These are phyloP conservation scores for Lolium multiflorum DNA, from an alignment of 176 grass and related monocot species.

Conservation along the genomic window DNA sequence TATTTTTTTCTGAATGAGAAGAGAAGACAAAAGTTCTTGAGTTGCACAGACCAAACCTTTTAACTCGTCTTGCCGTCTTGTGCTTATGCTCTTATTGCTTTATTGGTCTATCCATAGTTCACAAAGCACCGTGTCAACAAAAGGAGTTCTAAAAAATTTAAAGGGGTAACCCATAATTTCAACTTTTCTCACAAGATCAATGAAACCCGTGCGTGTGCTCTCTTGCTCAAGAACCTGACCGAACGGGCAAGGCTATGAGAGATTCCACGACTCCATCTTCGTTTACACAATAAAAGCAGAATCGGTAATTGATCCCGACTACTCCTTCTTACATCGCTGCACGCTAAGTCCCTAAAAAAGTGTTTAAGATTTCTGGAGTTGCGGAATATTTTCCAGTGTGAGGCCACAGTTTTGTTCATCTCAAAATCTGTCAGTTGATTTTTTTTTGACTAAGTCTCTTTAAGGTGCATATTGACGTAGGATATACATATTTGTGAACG, in stretches of 20 bases:
- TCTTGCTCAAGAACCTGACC: conserved; percentile 1
- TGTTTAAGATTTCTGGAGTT: too few species aligned
- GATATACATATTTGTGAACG: too few species aligned
- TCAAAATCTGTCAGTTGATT: too few species aligned
- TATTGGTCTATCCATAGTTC: not conserved
- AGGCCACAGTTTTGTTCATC: too few species aligned
- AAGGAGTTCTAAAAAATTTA: not conserved
- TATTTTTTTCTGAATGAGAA: not conserved
- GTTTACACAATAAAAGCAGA: too few species aligned
- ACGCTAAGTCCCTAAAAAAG: too few species aligned
- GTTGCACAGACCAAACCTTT: not conserved
- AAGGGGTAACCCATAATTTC: not conserved
- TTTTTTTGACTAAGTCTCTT: too few species aligned
- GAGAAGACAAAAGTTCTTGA: not conserved
- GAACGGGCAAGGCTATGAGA: not conserved
- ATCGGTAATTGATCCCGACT: too few species aligned
- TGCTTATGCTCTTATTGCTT: not conserved
- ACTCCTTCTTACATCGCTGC: too few species aligned
- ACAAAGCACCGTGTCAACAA: not conserved
- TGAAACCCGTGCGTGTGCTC: not conserved
- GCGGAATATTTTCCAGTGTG: too few species aligned
- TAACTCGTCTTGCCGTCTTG: not conserved
- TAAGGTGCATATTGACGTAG: too few species aligned
- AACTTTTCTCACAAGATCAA: not conserved
- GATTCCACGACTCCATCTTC: too few species aligned